A percentile compares a stretch with the other conserved stretches of the same genome.
These are phyloP conservation scores for Huiozyma sinensis DNA, from an alignment of 805 yeast species.

Conservation along the genomic window DNA sequence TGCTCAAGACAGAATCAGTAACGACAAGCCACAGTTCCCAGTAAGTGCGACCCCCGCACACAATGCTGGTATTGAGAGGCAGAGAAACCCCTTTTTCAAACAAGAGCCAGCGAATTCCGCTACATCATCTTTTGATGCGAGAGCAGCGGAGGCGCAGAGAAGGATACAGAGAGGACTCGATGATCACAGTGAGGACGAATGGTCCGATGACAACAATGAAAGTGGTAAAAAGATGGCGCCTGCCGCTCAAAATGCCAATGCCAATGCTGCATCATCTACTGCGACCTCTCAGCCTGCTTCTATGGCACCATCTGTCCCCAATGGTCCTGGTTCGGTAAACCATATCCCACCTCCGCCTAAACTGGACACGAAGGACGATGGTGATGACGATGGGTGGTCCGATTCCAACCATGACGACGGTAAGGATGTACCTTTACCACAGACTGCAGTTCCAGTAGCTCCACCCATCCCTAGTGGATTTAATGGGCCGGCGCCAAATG, in stretches of 20 bases:
- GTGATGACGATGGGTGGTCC: not conserved
- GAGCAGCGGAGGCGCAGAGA: constrained; percentile 53
- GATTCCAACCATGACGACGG: not conserved
- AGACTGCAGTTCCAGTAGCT: constrained; percentile 3
- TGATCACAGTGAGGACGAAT: constrained; percentile 26
- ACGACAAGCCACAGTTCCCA: not conserved
- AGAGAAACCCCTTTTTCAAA: constrained; percentile 46
- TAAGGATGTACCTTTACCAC: not conserved
- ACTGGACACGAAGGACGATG: not conserved
- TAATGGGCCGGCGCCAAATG: not conserved
- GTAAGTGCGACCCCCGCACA: not conserved
- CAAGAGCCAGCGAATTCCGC: constrained; percentile 15
- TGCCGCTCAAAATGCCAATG: constrained; percentile 15
- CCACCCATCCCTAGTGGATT: constrained; percentile 2
- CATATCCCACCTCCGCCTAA: constrained; percentile 2
- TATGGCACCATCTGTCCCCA: constrained; percentile 5
- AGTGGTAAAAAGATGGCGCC: constrained; percentile 21
- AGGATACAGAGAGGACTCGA: constrained; percentile 50
- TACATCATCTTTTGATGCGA: constrained; percentile 36
- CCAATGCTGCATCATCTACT: constrained; percentile 28
- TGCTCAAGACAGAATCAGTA: not conserved
- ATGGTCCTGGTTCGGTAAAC: not conserved
- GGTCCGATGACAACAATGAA: constrained; percentile 29
- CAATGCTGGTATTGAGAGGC: not conserved
- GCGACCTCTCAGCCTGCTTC: constrained; percentile 32